phyloP scores from a whole-genome alignment of 495 filamentous ascomycete species.

The Penicillium fimorum region DNA sequence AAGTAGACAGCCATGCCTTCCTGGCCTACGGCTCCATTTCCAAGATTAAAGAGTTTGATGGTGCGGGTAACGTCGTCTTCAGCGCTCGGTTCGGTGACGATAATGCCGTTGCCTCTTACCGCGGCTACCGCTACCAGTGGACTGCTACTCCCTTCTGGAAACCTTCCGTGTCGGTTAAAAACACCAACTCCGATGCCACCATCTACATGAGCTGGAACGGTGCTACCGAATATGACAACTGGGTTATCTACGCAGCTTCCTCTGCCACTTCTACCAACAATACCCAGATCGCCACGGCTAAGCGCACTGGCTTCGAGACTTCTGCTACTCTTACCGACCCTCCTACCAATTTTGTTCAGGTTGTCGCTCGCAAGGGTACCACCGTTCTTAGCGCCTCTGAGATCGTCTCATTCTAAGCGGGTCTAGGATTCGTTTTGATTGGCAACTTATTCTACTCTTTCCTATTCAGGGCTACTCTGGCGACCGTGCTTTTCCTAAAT shows the following conservation, averaged over 20 bases:
- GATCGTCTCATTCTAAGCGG: constrained; percentile 21
- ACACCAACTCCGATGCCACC: constrained; percentile 16
- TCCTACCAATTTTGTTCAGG: constrained; percentile 29
- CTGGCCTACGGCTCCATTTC: constrained; percentile 51
- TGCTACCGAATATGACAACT: constrained; percentile 43
- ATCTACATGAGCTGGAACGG: constrained; percentile 45
- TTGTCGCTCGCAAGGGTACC: constrained; percentile 32
- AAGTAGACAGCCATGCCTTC: constrained; percentile 40
- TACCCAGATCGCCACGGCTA: constrained; percentile 23
- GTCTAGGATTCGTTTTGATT: neutral
- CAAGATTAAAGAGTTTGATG: constrained; percentile 49
- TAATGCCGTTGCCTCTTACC: constrained; percentile 42
- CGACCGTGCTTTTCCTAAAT: neutral
- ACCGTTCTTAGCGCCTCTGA: constrained; percentile 30
- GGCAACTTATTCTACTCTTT: neutral
- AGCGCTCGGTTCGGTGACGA: constrained; percentile 39
- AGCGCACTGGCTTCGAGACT: constrained; percentile 38
- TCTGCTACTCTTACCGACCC: constrained; percentile 21
- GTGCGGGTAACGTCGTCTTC: constrained; percentile 30
- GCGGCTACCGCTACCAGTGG: constrained; percentile 43
- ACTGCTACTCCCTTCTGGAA: constrained; percentile 38
- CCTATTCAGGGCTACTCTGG: neutral
- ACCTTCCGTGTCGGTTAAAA: constrained; percentile 29
- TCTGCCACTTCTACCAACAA: constrained; percentile 21
- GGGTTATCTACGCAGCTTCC: constrained; percentile 31